Percentiles rank a stretch among this genome's conserved stretches.
These are phyloP conservation scores for Penicillium salamii DNA, from an alignment of 495 filamentous ascomycete species.

Conservation along the genomic window DNA sequence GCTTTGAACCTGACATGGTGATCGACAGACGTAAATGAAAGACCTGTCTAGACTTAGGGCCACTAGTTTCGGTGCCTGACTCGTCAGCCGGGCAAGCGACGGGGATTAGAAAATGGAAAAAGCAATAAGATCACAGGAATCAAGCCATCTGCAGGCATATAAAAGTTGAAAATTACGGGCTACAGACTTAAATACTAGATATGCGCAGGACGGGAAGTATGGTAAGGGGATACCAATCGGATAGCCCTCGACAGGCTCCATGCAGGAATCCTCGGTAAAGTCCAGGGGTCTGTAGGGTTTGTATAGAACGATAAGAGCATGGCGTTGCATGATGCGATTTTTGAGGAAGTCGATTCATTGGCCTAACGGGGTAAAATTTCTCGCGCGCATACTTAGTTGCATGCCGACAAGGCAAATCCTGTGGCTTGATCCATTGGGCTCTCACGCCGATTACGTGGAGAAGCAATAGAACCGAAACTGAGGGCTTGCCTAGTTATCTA, in stretches of 20 bases:
- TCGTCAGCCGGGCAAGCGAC: slow-evolving; percentile 7
- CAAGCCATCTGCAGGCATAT: background rate
- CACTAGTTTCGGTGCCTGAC: slow-evolving; percentile 4
- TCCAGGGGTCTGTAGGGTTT: background rate
- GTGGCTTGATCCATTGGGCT: background rate
- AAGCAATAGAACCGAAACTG: too few species aligned
- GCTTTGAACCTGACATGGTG: slow-evolving; percentile 15
- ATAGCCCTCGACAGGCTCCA: slow-evolving; percentile 2
- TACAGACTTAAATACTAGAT: slow-evolving; percentile 10
- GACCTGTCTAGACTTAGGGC: background rate
- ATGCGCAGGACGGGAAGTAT: slow-evolving; percentile 16
- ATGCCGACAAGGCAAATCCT: background rate
- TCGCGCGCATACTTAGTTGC: background rate
- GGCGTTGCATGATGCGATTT: slow-evolving; percentile 7
- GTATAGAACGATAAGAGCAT: slow-evolving; percentile 1
- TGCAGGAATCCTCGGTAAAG: slow-evolving; percentile 7
- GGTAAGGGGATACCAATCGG: slow-evolving; percentile 13
- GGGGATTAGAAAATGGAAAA: background rate
- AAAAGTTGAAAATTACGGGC: slow-evolving; percentile 1
- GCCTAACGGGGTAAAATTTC: background rate
- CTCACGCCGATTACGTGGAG: background rate
- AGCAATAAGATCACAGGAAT: slow-evolving; percentile 7
- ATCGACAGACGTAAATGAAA: slow-evolving; percentile 2
- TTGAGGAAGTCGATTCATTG: background rate
- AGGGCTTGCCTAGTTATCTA: too few species aligned